Conservation (phyloP, 2,329 filamentous ascomycete genomes). For the Thelonectria rubi region DNA sequence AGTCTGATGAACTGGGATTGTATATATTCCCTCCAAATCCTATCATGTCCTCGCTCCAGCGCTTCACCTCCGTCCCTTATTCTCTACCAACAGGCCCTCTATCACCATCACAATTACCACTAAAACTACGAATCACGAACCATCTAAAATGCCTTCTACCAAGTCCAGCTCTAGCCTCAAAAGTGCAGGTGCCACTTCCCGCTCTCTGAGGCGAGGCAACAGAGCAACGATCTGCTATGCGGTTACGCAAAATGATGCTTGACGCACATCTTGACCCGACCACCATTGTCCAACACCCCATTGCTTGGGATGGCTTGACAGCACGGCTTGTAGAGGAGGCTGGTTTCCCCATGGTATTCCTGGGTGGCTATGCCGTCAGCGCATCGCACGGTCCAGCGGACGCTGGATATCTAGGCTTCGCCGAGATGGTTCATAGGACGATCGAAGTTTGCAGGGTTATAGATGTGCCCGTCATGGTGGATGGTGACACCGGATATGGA, state of each 20-base stretch:
- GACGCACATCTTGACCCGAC: constrained; percentile 2
- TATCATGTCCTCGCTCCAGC: background rate
- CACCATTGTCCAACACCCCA: constrained; percentile 12
- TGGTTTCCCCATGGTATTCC: constrained; percentile 12
- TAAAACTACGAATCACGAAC: background rate
- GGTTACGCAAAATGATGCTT: constrained; percentile 6
- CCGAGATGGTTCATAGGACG: constrained; percentile 13
- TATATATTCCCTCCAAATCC: background rate
- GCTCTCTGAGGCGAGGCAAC: background rate
- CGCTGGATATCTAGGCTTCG: constrained; percentile 14
- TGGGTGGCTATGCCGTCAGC: constrained; percentile 12
- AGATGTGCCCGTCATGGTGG: constrained; percentile 10
- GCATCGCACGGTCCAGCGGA: constrained; percentile 10
- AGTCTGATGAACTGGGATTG: background rate
- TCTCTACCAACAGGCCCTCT: background rate
- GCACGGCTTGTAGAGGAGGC: constrained; percentile 12
- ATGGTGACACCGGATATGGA: constrained; percentile 11
- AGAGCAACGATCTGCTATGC: constrained; percentile 5
- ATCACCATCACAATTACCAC: background rate
- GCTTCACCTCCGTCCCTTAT: background rate
- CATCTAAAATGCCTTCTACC: background rate
- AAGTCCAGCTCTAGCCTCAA: background rate
- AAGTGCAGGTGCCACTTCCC: background rate
- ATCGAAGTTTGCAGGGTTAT: constrained; percentile 12
- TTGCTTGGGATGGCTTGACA: constrained; percentile 14